Conservation (phyloP, 2,329 filamentous ascomycete genomes). For the Talaromyces sp. region DNA sequence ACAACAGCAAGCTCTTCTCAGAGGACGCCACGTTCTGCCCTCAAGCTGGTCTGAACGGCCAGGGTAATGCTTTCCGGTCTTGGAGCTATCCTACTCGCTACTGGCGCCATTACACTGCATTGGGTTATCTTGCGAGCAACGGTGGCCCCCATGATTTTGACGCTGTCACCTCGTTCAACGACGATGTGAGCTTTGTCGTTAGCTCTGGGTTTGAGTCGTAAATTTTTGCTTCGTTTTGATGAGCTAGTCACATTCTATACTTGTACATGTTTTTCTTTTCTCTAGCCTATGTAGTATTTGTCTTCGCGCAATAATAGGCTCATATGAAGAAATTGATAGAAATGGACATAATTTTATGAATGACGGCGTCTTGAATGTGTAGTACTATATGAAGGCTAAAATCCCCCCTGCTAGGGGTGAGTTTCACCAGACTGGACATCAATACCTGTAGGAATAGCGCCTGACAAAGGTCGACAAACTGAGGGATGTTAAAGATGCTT, state of each 20-base stretch:
- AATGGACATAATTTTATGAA: not conserved
- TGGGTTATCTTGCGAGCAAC: constrained; percentile 47
- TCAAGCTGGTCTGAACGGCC: constrained; percentile 45
- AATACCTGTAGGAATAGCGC: too few species aligned
- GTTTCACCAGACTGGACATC: not conserved
- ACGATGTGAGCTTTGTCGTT: constrained; percentile 51
- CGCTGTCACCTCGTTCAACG: constrained; percentile 42
- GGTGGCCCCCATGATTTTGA: constrained; percentile 54
- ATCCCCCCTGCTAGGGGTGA: not conserved
- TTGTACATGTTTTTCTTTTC: not conserved
- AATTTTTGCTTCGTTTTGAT: not conserved
- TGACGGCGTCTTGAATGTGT: not conserved
- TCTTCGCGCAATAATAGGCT: not conserved
- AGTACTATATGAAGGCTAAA: not conserved
- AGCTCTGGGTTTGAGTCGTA: constrained; percentile 39
- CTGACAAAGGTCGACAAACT: not conserved
- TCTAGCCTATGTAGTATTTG: not conserved
- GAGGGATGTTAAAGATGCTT: not conserved
- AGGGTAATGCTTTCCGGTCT: constrained; percentile 48
- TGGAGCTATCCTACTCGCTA: constrained; percentile 58
- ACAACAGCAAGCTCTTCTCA: constrained; percentile 50
- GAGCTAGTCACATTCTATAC: not conserved
- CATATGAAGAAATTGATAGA: not conserved
- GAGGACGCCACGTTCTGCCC: constrained; percentile 62
- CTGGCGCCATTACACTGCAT: constrained; percentile 49